Evolutionary conservation across 2,329 filamentous ascomycete species (phyloP), one percentile per base, ranked within the genome.

Genomic region (Laburnicola sp.): DNA sequence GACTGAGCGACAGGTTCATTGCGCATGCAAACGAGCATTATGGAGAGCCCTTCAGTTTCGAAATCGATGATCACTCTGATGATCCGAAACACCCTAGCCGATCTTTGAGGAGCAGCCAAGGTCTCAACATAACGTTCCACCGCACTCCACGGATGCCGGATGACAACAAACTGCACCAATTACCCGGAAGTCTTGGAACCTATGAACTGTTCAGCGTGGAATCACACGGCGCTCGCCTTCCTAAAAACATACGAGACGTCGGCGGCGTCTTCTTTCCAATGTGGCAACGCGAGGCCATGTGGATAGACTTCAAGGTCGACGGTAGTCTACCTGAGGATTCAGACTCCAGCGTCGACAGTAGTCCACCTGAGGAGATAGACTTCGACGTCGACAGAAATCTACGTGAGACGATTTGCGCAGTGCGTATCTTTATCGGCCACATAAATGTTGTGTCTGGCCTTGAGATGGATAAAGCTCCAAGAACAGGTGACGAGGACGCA

Each of bases 231-330:
- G 45, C 55, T 2, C 62, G 55, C 0, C 58, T 80, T 23, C 73
- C 74, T 1, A 16, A 53, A 0, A 41, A 62, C 6, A 71, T 79
- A 53, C 59, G 51, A 0, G 56, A 51, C 1, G 76, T 76, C 53
- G 74, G 74, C 5, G 77, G 77, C 1, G 46, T 78, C 1, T 75
- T 80, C 53, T 59, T 80, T 6, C 73, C 76, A 0, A 79, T 80
- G 69, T 73, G 78, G 26, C 63, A 75, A 51, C 66, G 66, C 11
- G 75, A 76, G 47, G 74, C 74, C 0, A 72, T 75, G 71, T 76
- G 73, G 72, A 72, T 77, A n/a, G n/a, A n/a, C n/a, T n/a, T n/a
- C n/a, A n/a, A n/a, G n/a, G n/a, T n/a, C n/a, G n/a, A n/a, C n/a
- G n/a, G n/a, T n/a, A n/a, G n/a, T n/a, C n/a, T n/a, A n/a, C n/a